Evolutionary conservation across 345 rosid species (phyloP).

Genomic region (Eucalyptus marginata): DNA sequence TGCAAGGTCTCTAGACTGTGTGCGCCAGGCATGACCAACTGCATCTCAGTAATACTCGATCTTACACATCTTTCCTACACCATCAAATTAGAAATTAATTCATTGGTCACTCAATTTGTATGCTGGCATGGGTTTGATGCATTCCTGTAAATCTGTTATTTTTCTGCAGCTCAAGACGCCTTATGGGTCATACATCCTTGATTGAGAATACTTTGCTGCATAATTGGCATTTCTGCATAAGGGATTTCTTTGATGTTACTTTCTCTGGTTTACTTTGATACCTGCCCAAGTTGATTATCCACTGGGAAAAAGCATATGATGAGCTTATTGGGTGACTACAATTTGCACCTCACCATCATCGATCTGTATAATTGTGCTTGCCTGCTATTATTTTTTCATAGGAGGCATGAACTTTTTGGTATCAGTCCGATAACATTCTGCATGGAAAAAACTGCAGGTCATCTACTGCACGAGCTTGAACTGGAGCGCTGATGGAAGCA

Average conservation of each 20-base stretch:
- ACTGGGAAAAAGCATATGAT: neutral
- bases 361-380: neutral
- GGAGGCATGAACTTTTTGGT: neutral
- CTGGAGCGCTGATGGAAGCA: conserved; percentile 96
- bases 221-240: neutral
- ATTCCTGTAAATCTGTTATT: neutral
- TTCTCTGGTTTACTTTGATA: neutral
- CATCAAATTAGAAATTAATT: neutral
- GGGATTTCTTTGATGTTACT: neutral
- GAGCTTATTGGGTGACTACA: neutral
- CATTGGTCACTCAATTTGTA: neutral
- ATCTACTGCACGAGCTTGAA: conserved; percentile 84
- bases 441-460: conserved; percentile 27
- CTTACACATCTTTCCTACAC: neutral
- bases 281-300: neutral
- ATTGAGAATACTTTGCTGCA: neutral
- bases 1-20: neutral
- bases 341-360: neutral
- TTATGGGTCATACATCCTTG: neutral
- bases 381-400: neutral
- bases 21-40: neutral
- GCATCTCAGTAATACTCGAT: neutral
- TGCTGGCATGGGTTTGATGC: neutral
- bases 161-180: neutral
- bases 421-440: accelerated